Conservation (phyloP, 106 monocot species). For the Dendrobium nobile region DNA sequence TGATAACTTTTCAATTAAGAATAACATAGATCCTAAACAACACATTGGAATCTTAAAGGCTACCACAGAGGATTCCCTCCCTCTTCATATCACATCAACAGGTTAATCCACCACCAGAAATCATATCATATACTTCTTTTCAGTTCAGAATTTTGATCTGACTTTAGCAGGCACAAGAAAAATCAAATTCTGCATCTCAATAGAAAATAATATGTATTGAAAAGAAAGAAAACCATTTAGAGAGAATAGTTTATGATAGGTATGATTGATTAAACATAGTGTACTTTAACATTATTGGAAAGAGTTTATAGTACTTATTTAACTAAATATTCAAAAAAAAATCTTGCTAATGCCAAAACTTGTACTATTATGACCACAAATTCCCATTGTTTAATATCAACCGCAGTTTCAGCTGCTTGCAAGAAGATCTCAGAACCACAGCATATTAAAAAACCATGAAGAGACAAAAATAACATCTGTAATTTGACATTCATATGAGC, state of each 20-base stretch:
- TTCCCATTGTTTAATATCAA: not conserved
- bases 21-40: not conserved
- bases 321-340: not conserved
- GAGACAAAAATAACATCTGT: constrained; percentile 3
- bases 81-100: not conserved
- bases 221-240: not conserved
- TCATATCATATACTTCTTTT: not conserved
- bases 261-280: not conserved
- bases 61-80: not conserved
- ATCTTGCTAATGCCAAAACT: not conserved
- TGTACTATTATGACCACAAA: not conserved
- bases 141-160: not conserved
- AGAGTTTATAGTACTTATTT: not conserved
- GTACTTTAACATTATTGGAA: not conserved
- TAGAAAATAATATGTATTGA: not conserved
- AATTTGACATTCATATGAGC: constrained; percentile 14
- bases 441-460: not conserved
- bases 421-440: constrained; percentile 1
- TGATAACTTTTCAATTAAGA: not conserved
- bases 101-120: not conserved
- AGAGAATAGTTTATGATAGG: not conserved
- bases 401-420: not conserved
- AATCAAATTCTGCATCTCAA: not conserved
- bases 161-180: not conserved
- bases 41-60: not conserved